Base-by-base conservation (phyloP, 176 grass and related monocot species). In the Oryza glumipatula region DNA sequence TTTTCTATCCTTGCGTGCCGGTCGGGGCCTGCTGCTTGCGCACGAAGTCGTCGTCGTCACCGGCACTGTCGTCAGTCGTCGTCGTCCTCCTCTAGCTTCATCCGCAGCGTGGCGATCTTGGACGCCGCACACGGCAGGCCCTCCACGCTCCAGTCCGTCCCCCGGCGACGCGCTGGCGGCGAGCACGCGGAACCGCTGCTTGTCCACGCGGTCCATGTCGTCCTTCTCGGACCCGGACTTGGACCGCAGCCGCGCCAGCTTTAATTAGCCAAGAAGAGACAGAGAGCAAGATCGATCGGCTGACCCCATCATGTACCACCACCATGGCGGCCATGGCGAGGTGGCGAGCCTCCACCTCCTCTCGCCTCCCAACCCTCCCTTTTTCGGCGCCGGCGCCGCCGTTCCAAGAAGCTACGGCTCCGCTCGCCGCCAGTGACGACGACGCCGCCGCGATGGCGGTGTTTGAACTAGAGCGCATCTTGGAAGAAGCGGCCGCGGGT, bases 11-110 rank as follows among this genome's bases (percentile, higher is more conserved):
- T 32, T 99, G 70, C 97, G 88, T 12, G 83, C 70, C 3, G 96
- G 86, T 43, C 91, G 76, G 32, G 78, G 30, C 76, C 80, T 4
- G 4, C 13, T 54, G 52, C 52, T 83, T 90, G 39, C 88, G 94
- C 45, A 83, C 91, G 82, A 94, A 88, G 70, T 94, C 93, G 0
- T 86, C 91, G 24, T 81, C 77, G 11, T 76, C 80, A 1, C 73
- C 79, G 1, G 77, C 79, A 32, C 52, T 80, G 30, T 32, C 30
- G 30, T 32, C 30, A 32, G 30, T 89, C 48, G 28, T 86, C 77
- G 0, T 94, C 94, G 4, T 93, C 89, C 85, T 98, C 93, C 32
- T 81, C 94, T 39, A 99, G 94, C 94, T 94, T 96, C 96, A 94
- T 99, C 68, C 87, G 89, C 51, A 99, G 90, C 26, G 96, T 94